These are phyloP conservation scores for Aphanomyces astaci DNA, from an alignment of 352 stramenopile species.

Conservation along the genomic window DNA sequence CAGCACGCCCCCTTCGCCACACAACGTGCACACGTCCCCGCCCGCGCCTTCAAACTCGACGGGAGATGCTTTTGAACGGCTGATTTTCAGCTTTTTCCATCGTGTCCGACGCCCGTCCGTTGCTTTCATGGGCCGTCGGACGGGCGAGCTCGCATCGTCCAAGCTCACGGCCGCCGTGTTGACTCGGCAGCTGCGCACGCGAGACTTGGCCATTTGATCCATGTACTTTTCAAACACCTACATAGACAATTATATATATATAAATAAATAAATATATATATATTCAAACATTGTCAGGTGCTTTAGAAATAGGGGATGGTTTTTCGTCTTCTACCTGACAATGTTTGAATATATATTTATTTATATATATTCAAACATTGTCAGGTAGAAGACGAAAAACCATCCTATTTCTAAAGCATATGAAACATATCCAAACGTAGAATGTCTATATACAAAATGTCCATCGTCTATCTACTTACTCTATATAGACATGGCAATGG, in stretches of 20 bases:
- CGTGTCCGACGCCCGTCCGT: not conserved
- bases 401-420: too few species aligned
- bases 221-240: constrained; percentile 37
- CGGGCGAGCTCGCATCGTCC: not conserved
- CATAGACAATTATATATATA: not conserved
- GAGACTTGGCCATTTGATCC: constrained; percentile 70
- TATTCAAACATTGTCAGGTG: too few species aligned
- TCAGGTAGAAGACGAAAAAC: too few species aligned
- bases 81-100: constrained; percentile 24
- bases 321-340: too few species aligned
- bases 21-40: constrained; percentile 88
- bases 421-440: too few species aligned
- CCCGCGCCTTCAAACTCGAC: constrained; percentile 28
- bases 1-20: constrained; percentile 85
- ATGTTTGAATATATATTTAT: too few species aligned
- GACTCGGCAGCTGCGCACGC: constrained; percentile 65
- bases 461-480: too few species aligned
- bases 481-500: too few species aligned
- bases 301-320: too few species aligned
- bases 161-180: constrained; percentile 6
- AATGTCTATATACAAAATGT: too few species aligned
- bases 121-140: not conserved
- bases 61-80: not conserved
- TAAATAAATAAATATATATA: not conserved
- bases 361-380: too few species aligned